Evolutionary conservation across 192 early-diverging fungal genomes (phyloP).

Genomic region (Piromyces finnis): DNA sequence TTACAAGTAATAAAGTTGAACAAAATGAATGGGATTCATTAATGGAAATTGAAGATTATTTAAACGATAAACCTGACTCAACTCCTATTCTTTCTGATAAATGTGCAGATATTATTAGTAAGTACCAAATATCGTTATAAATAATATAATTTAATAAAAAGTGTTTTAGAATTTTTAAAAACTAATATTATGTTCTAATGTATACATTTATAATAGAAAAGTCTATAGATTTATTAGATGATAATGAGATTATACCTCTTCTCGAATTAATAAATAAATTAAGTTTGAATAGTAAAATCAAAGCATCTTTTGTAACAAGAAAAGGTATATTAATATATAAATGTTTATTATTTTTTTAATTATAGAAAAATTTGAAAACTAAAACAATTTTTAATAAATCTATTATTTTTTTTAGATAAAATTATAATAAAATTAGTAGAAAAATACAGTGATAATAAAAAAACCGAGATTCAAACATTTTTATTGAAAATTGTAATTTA

Average conservation of each 20-base stretch:
- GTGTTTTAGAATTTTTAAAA: too few species aligned
- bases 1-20: background rate
- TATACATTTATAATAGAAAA: background rate
- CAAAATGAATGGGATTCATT: background rate
- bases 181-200: too few species aligned
- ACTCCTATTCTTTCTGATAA: background rate
- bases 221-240: background rate
- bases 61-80: background rate
- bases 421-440: background rate
- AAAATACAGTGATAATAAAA: background rate
- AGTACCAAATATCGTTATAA: too few species aligned
- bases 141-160: too few species aligned
- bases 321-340: background rate
- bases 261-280: background rate
- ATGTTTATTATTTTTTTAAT: too few species aligned
- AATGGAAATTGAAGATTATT: background rate
- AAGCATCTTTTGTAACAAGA: background rate
- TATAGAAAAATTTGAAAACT: too few species aligned
- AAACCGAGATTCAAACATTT: background rate
- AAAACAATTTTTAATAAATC: too few species aligned
- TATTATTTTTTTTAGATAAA: too few species aligned
- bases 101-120: background rate
- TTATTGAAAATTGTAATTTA: background rate
- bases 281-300: background rate
- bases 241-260: background rate